Evolutionary conservation across 2,329 filamentous ascomycete genomes (phyloP).

Genomic region (Dothideomycetidae sp.): DNA sequence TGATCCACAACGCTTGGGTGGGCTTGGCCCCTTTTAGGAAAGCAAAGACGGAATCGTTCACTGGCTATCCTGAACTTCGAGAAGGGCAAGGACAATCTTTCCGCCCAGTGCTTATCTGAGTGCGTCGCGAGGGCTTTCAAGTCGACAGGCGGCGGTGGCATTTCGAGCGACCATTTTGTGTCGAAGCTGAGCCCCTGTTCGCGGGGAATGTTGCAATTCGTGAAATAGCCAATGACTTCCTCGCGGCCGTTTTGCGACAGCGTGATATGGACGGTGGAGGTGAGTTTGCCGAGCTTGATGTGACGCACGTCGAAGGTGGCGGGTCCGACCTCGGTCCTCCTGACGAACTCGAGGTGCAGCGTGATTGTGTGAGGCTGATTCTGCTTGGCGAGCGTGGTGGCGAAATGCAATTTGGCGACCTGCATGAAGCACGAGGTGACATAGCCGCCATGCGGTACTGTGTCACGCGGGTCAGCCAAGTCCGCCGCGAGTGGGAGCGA

Average conservation of each 20-base stretch:
- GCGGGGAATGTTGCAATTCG: slow-evolving; percentile 45
- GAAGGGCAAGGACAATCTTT: slow-evolving; percentile 31
- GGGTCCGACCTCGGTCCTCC: slow-evolving; percentile 45
- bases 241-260: slow-evolving; percentile 39
- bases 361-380: slow-evolving; percentile 50
- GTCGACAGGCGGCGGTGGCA: slow-evolving; percentile 30
- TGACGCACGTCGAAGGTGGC: slow-evolving; percentile 46
- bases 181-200: slow-evolving; percentile 44
- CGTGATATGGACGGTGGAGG: slow-evolving; percentile 48
- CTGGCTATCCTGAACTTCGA: slow-evolving; percentile 35
- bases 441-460: slow-evolving; percentile 59
- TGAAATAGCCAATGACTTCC: slow-evolving; percentile 50
- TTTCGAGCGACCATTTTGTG: slow-evolving; percentile 40
- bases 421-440: slow-evolving; percentile 49
- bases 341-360: slow-evolving; percentile 51
- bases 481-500: neutral
- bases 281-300: slow-evolving; percentile 49
- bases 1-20: slow-evolving; percentile 39
- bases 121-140: slow-evolving; percentile 29
- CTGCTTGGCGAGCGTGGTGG: slow-evolving; percentile 40
- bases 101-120: slow-evolving; percentile 35
- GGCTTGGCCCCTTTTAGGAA: slow-evolving; percentile 34
- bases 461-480: slow-evolving; percentile 4
- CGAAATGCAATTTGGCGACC: slow-evolving; percentile 46
- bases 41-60: slow-evolving; percentile 37